These are phyloP conservation scores for Acanthochlamys bracteata DNA, from an alignment of 106 monocot genomes.

Conservation along the genomic window DNA sequence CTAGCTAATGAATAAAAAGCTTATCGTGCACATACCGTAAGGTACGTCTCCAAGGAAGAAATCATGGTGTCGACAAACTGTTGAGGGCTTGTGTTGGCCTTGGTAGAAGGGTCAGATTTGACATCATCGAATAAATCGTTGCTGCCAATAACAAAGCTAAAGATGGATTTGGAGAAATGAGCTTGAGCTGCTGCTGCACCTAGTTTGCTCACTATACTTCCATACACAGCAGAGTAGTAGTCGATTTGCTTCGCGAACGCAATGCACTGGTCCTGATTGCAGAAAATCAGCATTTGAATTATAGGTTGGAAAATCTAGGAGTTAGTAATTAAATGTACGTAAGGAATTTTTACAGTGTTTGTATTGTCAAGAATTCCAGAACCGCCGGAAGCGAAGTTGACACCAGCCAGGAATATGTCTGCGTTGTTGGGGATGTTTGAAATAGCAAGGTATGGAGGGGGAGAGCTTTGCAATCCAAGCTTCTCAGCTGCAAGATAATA, in stretches of 20 bases:
- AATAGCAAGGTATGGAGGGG: constrained; percentile 63
- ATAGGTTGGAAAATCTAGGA: too few relatives aligned
- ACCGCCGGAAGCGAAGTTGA: constrained; percentile 87
- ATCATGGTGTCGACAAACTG: constrained; percentile 40
- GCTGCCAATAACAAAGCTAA: constrained; percentile 25
- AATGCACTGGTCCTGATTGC: constrained; percentile 26
- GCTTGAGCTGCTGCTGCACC: constrained; percentile 17
- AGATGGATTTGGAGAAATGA: constrained; percentile 27
- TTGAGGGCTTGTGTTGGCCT: constrained; percentile 10
- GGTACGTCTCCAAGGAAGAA: constrained; percentile 28
- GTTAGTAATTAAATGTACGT: too few relatives aligned
- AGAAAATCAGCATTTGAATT: not conserved
- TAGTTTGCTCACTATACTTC: constrained; percentile 19
- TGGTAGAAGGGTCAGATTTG: constrained; percentile 8
- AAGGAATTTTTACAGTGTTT: constrained; percentile 25
- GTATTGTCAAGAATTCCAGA: constrained; percentile 63
- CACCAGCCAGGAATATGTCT: constrained; percentile 40
- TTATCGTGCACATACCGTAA: constrained; percentile 35
- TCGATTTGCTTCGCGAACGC: constrained; percentile 45
- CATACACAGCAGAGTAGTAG: constrained; percentile 32
- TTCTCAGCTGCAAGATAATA: constrained; percentile 81
- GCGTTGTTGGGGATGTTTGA: constrained; percentile 21
- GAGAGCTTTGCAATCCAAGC: constrained; percentile 45
- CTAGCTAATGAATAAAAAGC: not conserved
- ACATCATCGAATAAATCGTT: constrained; percentile 20